Evolutionary conservation across 164 flowering plant species (phyloP).

Genomic region (Chimonanthus praecox): DNA sequence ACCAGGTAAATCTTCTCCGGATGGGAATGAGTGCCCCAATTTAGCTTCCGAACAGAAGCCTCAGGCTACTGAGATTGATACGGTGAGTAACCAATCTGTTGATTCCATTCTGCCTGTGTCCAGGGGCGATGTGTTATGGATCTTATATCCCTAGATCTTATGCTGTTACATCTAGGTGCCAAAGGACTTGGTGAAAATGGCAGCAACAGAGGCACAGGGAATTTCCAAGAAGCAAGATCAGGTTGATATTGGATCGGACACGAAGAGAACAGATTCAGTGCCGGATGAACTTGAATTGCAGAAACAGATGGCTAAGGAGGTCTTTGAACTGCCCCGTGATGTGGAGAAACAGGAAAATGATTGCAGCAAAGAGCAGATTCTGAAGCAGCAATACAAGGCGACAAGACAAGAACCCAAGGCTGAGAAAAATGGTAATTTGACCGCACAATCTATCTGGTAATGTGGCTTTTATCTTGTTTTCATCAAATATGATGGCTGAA

Average conservation of each 20-base stretch:
- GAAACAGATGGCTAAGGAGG: slow-evolving; percentile 31
- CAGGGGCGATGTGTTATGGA: not conserved
- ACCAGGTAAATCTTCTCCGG: slow-evolving; percentile 61
- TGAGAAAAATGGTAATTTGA: slow-evolving; percentile 59
- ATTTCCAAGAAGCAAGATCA: slow-evolving; percentile 11
- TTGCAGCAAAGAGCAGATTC: slow-evolving; percentile 14
- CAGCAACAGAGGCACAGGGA: slow-evolving; percentile 23
- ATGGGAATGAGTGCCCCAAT: slow-evolving; percentile 44
- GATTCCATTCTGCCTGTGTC: not conserved
- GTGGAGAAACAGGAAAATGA: slow-evolving; percentile 52
- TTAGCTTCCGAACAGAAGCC: slow-evolving; percentile 32
- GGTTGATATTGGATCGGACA: slow-evolving; percentile 21
- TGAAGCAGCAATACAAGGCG: slow-evolving; percentile 15
- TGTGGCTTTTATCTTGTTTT: not conserved
- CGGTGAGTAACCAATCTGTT: slow-evolving; percentile 32
- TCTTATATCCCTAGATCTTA: not conserved
- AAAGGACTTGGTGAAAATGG: slow-evolving; percentile 23
- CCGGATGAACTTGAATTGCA: slow-evolving; percentile 34
- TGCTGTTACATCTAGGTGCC: slow-evolving; percentile 23
- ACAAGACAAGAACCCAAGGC: slow-evolving; percentile 23
- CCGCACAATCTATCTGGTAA: not conserved
- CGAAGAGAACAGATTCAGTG: slow-evolving; percentile 22
- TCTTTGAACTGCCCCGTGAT: slow-evolving; percentile 54
- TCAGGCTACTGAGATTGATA: slow-evolving; percentile 29
- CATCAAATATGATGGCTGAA: not conserved